phyloP scores from a whole-genome alignment of 2,329 filamentous ascomycete genomes.

The Apiospora hydei region DNA sequence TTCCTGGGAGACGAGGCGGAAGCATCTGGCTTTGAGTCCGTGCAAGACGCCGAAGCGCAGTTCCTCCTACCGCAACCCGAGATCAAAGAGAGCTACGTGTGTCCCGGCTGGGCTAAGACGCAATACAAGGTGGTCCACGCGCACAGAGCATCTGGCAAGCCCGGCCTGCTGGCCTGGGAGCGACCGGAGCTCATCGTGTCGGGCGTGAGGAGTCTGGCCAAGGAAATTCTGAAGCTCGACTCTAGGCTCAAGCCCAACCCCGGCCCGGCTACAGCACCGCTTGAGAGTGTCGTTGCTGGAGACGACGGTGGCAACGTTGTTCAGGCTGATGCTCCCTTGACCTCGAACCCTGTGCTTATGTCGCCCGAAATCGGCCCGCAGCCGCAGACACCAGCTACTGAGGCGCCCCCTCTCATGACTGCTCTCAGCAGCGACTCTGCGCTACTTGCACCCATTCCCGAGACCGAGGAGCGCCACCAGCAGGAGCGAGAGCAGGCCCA shows the following conservation, averaged over 20 bases:
- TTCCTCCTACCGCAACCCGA: conserved; percentile 31
- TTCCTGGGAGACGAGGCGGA: conserved; percentile 48
- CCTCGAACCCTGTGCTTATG: conserved; percentile 24
- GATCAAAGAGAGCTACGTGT: conserved; percentile 46
- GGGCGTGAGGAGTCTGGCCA: conserved; percentile 51
- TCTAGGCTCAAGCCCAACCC: conserved; percentile 43
- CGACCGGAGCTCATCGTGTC: conserved; percentile 53
- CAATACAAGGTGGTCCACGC: conserved; percentile 53
- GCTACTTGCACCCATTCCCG: conserved; percentile 34
- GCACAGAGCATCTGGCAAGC: conserved; percentile 47
- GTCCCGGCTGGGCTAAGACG: conserved; percentile 56
- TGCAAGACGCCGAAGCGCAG: conserved; percentile 31
- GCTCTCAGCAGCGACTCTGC: conserved; percentile 22
- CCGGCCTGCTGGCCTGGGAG: conserved; percentile 58
- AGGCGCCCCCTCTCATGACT: not conserved
- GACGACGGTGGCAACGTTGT: conserved; percentile 20
- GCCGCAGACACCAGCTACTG: conserved; percentile 11
- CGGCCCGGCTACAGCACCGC: conserved; percentile 38
- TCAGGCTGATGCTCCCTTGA: conserved; percentile 24
- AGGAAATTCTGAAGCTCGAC: conserved; percentile 48
- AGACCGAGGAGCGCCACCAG: conserved; percentile 25
- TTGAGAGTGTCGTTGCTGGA: conserved; percentile 43
- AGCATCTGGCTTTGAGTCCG: not conserved
- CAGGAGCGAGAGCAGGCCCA: conserved; percentile 33
- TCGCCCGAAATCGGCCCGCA: conserved; percentile 18